Conservation (phyloP, 1,284 basidiomycete species). For the Tilletia caries region DNA sequence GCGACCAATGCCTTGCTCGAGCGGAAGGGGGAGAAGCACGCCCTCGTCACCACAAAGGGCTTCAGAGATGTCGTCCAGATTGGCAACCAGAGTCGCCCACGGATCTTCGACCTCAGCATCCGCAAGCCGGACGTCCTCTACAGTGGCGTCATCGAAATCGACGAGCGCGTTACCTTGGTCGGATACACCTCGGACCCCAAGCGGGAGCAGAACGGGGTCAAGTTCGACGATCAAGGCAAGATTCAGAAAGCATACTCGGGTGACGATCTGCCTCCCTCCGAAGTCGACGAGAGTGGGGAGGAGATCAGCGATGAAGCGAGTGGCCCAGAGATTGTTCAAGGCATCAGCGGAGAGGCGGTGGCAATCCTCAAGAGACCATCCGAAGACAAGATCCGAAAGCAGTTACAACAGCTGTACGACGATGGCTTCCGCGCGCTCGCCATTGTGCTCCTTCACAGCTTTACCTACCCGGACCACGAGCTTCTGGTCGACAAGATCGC, state of each 20-base stretch:
- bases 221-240: constrained; percentile 68
- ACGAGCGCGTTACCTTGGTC: constrained; percentile 89
- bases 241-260: constrained; percentile 35
- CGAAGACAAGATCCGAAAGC: constrained; percentile 51
- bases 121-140: constrained; percentile 73
- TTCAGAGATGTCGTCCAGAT: constrained; percentile 88
- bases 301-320: constrained; percentile 62
- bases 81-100: constrained; percentile 87
- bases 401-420: constrained; percentile 69
- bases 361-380: constrained; percentile 71
- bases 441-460: constrained; percentile 84
- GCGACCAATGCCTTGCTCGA: constrained; percentile 94
- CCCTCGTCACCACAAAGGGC: constrained; percentile 83
- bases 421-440: constrained; percentile 79
- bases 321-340: constrained; percentile 70
- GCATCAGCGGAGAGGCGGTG: constrained; percentile 87
- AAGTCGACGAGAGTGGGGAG: constrained; percentile 72
- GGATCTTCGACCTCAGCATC: constrained; percentile 58
- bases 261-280: constrained; percentile 59
- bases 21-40: constrained; percentile 85
- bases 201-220: constrained; percentile 69
- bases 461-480: constrained; percentile 83
- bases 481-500: constrained; percentile 70
- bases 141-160: constrained; percentile 75
- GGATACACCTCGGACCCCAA: constrained; percentile 87